Conservation (phyloP, 164 flowering plant genomes). For the Cinnamomum chago region DNA sequence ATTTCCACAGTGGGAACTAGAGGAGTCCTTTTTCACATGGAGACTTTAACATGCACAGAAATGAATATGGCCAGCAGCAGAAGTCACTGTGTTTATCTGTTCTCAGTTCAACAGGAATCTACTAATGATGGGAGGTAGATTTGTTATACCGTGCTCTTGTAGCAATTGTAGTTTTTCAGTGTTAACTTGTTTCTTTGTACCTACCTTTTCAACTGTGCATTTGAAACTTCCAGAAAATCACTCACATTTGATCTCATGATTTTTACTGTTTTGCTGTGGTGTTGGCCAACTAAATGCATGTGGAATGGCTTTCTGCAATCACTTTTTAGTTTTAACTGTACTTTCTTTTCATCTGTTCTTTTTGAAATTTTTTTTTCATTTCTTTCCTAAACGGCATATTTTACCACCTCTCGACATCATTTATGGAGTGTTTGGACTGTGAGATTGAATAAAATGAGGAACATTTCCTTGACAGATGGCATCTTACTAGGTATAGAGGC, state of each 20-base stretch:
- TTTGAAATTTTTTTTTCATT: neutral
- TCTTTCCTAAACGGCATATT: neutral
- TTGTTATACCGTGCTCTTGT: conserved; percentile 1
- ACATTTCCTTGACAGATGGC: neutral
- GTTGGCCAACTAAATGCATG: neutral
- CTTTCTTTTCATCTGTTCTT: too few relatives aligned
- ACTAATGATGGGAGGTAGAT: conserved; percentile 47
- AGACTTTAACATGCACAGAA: conserved; percentile 43
- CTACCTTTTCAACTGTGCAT: neutral
- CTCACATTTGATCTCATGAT: neutral
- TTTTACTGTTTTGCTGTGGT: neutral
- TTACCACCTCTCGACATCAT: too few relatives aligned
- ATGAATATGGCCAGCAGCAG: conserved; percentile 93
- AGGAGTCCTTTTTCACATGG: neutral
- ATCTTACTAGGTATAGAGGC: neutral
- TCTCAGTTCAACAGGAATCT: conserved; percentile 49
- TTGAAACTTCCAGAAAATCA: neutral
- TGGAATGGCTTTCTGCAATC: neutral
- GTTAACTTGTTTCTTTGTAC: neutral
- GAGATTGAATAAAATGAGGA: too few relatives aligned
- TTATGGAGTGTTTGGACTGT: too few relatives aligned
- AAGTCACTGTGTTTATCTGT: conserved; percentile 74
- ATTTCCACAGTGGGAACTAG: neutral
- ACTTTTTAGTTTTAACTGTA: neutral
- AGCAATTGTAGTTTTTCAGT: neutral